These are phyloP conservation scores for Alternaria angustiovoidea DNA, from an alignment of 2,329 filamentous ascomycete species.

Conservation along the genomic window DNA sequence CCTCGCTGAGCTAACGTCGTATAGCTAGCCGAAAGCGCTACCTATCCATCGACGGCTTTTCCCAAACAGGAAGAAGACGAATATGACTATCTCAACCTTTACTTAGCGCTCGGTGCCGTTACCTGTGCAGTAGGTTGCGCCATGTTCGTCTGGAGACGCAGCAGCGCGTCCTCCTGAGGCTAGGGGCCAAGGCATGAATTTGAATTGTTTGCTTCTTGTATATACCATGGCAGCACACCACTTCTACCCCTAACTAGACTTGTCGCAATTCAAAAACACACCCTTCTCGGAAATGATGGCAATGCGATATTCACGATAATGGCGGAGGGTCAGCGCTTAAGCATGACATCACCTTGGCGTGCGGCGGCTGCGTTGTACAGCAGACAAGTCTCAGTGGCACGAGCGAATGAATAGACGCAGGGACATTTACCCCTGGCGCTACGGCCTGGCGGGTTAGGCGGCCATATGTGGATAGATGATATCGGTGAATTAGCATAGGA, in stretches of 20 bases:
- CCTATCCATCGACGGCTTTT: slow-evolving; percentile 86
- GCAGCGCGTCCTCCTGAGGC: slow-evolving; percentile 25
- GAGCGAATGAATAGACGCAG: slow-evolving; percentile 19
- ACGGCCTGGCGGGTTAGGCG: slow-evolving; percentile 4
- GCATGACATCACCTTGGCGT: slow-evolving; percentile 20
- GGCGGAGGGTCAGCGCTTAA: slow-evolving; percentile 11
- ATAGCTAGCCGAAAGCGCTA: slow-evolving; percentile 86
- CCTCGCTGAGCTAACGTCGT: slow-evolving; percentile 23
- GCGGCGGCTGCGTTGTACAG: slow-evolving; percentile 6
- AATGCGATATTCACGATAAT: slow-evolving; percentile 1
- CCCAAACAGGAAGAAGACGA: slow-evolving; percentile 85
- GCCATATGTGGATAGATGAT: slow-evolving; percentile 10
- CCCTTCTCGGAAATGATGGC: neutral
- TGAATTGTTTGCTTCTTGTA: slow-evolving; percentile 5
- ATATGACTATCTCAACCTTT: slow-evolving; percentile 83
- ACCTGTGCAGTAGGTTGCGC: slow-evolving; percentile 66
- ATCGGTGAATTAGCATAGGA: slow-evolving; percentile 4
- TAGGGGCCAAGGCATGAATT: neutral
- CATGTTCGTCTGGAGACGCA: slow-evolving; percentile 67
- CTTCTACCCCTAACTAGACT: neutral
- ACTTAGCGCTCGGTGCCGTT: slow-evolving; percentile 80
- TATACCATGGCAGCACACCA: slow-evolving; percentile 1
- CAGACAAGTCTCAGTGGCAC: slow-evolving; percentile 6
- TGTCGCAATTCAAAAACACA: neutral
- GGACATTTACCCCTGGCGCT: slow-evolving; percentile 13